Base-by-base conservation (phyloP, 2,329 filamentous ascomycete genomes). In the Triangularia setosa region DNA sequence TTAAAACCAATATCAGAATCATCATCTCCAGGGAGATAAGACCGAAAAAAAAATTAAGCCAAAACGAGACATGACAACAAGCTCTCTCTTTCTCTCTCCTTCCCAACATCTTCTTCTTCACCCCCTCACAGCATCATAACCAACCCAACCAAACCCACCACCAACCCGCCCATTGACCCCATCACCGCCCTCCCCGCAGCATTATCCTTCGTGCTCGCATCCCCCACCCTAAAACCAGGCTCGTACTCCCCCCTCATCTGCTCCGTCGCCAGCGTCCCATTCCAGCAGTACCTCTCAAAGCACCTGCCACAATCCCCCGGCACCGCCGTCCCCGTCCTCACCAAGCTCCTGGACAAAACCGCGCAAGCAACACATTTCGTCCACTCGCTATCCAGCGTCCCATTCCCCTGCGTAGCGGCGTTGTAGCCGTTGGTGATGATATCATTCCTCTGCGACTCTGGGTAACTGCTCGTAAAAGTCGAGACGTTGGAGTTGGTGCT, bases 371-470 rank as follows among this genome's bases (percentile, higher is more conserved):
- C 90, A 71, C 94, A 99, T 1, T 87, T 82, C 0, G 90, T 83
- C 94, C 95, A 99, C 67, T 89, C 77, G 2, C 77, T 71, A 74
- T 96, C 90, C 2, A 88, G 74, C 0, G 92, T 93, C 58, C 83
- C 86, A 78, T 98, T 97, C 60, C 86, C 92, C 80, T 90, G 89
- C 0, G 93, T 97, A 2, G 86, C 93, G 18, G 89, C 86, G 70
- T 95, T 86, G 79, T 90, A 95, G 21, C 92, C 94, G 78, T 99
- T 98, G 69, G 85, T 76, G 72, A 99, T 92, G 73, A 97, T 91
- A 67, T 84, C 83, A 74, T 97, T 86, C 67, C 94, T 90, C 78
- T 92, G 77, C 0, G 74, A 76, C 70, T 86, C 77, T 35, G 84
- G 81, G 81, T 93, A 92, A 48, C 77, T 76, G 40, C 87, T 80